Base-by-base conservation (phyloP, 2,329 filamentous ascomycete species). In the Alternaria consortialis region DNA sequence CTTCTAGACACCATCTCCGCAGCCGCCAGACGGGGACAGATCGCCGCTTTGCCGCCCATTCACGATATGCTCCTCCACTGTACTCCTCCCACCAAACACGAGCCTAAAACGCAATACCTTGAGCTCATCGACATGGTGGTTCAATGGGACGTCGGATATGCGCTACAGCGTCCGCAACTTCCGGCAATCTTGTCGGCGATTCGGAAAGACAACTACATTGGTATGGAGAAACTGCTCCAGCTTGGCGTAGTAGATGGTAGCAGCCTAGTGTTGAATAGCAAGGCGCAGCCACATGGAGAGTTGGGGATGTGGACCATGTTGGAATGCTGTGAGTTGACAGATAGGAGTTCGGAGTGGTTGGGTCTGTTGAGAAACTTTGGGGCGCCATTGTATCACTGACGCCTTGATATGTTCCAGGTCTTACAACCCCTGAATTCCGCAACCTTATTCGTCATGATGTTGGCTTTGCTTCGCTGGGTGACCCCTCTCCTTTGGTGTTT, bases 291-390 rank as follows among this genome's bases (percentile, higher is more conserved):
- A 4, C 47, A 48, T 32, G 66, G 68, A 13, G 68, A 70, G 31
- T 27, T 57, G 12, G 62, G 60, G 2, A 39, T 59, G 31, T 67
- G 68, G 62, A 67, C 66, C 7, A 58, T 67, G n/a, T 34, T 70
- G 7, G 66, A 69, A 48, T 68, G 66, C 43, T 66, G 64, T 42
- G 66, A 68, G 37, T 63, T 50, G n/a, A 70, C 64, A 17, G 53
- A 59, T 20, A 60, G 64, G 44, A 68, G 64, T 54, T 47, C 58
- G 23, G 67, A 70, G 34, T 70, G 66, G 66, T 62, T 66, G 47
- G 60, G 66, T 15, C 43, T 70, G 11, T 44, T 70, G 56, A 60
- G 66, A n/a, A 56, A 62, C n/a, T 62, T 62, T 54, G 66, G 66
- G 4, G 66, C 66, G 17, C 62, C 59, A 5, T 20, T 68, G 46